Conservation (phyloP, 257 asterid genomes). For the Nicotiana attenuata region DNA sequence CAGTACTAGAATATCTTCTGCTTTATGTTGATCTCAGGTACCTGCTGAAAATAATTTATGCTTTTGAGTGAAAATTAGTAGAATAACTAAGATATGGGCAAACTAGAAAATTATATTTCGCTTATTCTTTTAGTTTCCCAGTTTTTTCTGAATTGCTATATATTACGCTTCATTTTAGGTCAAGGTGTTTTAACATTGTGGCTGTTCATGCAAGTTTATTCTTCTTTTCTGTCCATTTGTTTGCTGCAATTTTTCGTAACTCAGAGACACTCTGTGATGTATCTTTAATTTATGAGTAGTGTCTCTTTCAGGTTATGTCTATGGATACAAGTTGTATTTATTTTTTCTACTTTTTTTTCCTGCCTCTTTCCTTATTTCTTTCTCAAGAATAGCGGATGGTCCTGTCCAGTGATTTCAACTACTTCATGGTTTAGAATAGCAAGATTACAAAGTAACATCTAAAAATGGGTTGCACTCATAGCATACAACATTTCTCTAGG, state of each 20-base stretch:
- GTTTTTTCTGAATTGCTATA: background rate
- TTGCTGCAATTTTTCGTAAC: too few relatives aligned
- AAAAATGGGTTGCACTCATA: too few relatives aligned
- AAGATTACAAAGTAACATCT: conserved; percentile 38
- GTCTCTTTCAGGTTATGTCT: conserved; percentile 6
- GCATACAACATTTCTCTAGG: too few relatives aligned
- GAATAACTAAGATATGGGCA: background rate
- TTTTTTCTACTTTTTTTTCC: background rate
- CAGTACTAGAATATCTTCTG: too few relatives aligned
- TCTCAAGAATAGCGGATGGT: conserved; percentile 60
- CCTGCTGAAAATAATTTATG: too few relatives aligned
- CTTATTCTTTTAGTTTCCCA: background rate
- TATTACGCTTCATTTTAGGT: background rate
- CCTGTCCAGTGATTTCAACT: conserved; percentile 82
- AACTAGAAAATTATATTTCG: background rate
- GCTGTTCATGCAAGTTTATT: too few relatives aligned
- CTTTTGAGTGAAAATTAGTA: too few relatives aligned
- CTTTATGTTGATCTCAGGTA: too few relatives aligned
- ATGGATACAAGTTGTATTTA: background rate
- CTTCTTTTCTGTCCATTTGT: too few relatives aligned
- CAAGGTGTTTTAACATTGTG: too few relatives aligned
- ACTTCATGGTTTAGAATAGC: conserved; percentile 72
- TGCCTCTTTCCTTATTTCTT: conserved; percentile 46
- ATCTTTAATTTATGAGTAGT: background rate
- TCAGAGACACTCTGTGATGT: background rate